Percentiles rank a stretch among this genome's conserved stretches.
Conservation (phyloP, 2,329 filamentous ascomycete genomes). For the Lasiodiplodia sp. region DNA sequence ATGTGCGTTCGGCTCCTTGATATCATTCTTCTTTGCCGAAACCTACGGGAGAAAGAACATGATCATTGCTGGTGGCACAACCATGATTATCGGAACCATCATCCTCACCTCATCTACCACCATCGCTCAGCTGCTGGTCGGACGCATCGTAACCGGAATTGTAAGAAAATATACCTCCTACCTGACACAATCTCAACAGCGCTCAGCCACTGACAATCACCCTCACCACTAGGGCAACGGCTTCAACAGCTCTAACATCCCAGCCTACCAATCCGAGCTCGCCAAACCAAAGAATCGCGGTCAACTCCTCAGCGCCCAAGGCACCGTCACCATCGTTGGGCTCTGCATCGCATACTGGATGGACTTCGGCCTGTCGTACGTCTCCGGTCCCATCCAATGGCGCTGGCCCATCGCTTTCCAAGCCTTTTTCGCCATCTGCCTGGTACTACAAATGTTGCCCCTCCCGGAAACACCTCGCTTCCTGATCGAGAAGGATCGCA, state of each 20-base stretch:
- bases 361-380: slow-evolving; percentile 13
- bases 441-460: slow-evolving; percentile 58
- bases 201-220: no score
- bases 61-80: slow-evolving; percentile 39
- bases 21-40: slow-evolving; percentile 38
- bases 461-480: slow-evolving; percentile 48
- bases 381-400: slow-evolving; percentile 34
- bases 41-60: slow-evolving; percentile 37
- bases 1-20: slow-evolving; percentile 39
- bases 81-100: slow-evolving; percentile 49
- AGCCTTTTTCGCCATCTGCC: slow-evolving; percentile 64
- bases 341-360: slow-evolving; percentile 60
- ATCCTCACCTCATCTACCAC: slow-evolving; percentile 47
- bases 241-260: slow-evolving; percentile 50
- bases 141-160: slow-evolving; percentile 51
- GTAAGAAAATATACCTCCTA: slow-evolving; percentile 36
- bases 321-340: slow-evolving; percentile 56
- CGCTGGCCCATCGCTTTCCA: slow-evolving; percentile 63
- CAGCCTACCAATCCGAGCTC: slow-evolving; percentile 50
- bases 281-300: slow-evolving; percentile 51
- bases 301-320: slow-evolving; percentile 58
- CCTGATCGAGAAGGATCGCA: slow-evolving; percentile 41
- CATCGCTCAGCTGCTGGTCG: slow-evolving; percentile 49
- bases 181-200: no score
- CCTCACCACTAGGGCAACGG: slow-evolving; percentile 28